Evolutionary conservation across 768 basidiomycete species (phyloP).

Genomic region (Sporobolomyces roseus): DNA sequence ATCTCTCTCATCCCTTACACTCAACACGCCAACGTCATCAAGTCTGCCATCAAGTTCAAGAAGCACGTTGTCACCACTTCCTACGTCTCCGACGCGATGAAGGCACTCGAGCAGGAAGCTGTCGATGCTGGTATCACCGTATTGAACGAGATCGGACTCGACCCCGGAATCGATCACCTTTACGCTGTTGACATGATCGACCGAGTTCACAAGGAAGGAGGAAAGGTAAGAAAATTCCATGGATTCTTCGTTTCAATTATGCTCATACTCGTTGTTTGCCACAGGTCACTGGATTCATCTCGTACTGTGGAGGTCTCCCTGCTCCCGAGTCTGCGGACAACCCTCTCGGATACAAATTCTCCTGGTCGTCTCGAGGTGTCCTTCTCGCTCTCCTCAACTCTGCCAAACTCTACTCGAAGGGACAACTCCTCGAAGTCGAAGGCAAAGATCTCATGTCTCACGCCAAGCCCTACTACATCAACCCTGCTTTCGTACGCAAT

Average conservation of each 20-base stretch:
- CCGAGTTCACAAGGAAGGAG: conserved; percentile 89
- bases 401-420: conserved; percentile 67
- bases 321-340: conserved; percentile 86
- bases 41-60: conserved; percentile 81
- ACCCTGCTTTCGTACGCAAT: conserved; percentile 65
- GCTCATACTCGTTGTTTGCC: not conserved
- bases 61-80: conserved; percentile 93
- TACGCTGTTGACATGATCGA: conserved; percentile 90
- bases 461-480: conserved; percentile 90
- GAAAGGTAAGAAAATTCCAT: conserved; percentile 83
- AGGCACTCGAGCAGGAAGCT: conserved; percentile 71
- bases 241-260: not conserved
- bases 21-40: conserved; percentile 81
- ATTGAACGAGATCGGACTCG: conserved; percentile 96
- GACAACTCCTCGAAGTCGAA: conserved; percentile 61
- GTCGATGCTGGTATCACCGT: conserved; percentile 87
- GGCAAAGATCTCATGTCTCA: conserved; percentile 83
- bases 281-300: conserved; percentile 82
- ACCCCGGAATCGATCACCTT: conserved; percentile 81
- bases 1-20: conserved; percentile 96
- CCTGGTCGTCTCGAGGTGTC: conserved; percentile 94
- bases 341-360: conserved; percentile 98
- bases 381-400: conserved; percentile 89
- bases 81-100: conserved; percentile 88
- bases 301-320: conserved; percentile 93